Percentiles rank a stretch among this genome's conserved stretches.
Conservation (phyloP, 352 stramenopile species). For the Phytophthora megakarya region DNA sequence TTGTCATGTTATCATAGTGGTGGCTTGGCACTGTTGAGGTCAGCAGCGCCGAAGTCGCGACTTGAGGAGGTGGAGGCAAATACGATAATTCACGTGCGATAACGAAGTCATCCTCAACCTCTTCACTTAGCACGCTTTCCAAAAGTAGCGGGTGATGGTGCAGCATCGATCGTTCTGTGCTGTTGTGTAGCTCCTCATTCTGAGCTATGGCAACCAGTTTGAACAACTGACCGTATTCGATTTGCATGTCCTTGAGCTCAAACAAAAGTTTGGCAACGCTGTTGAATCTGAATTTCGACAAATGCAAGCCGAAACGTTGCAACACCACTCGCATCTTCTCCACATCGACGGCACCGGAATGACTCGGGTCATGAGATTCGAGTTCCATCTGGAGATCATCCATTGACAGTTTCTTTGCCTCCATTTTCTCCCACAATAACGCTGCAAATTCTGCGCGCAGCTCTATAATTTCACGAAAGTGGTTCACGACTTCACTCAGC, state of each 20-base stretch:
- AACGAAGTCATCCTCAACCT: constrained; percentile 2
- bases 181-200: constrained; percentile 14
- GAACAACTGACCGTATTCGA: constrained; percentile 56
- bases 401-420: constrained; percentile 16
- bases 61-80: background rate
- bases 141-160: constrained; percentile 23
- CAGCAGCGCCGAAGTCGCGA: background rate
- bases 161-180: constrained; percentile 1
- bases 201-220: constrained; percentile 42
- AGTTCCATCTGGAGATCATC: constrained; percentile 38
- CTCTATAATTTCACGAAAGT: constrained; percentile 63
- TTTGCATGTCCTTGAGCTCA: constrained; percentile 34
- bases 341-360: constrained; percentile 39
- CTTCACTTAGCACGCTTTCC: constrained; percentile 15
- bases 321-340: constrained; percentile 48
- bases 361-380: constrained; percentile 19
- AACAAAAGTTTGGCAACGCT: constrained; percentile 58
- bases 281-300: constrained; percentile 66
- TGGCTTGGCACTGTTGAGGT: background rate
- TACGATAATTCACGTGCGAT: constrained; percentile 4
- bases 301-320: constrained; percentile 39
- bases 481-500: constrained; percentile 52
- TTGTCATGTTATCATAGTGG: background rate
- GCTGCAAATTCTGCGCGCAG: constrained; percentile 52
- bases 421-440: constrained; percentile 29